A percentile compares a stretch with the other conserved stretches of the same genome.
Conservation (phyloP, 2,329 filamentous ascomycete species). For the Thermothelomyces thermophilus region DNA sequence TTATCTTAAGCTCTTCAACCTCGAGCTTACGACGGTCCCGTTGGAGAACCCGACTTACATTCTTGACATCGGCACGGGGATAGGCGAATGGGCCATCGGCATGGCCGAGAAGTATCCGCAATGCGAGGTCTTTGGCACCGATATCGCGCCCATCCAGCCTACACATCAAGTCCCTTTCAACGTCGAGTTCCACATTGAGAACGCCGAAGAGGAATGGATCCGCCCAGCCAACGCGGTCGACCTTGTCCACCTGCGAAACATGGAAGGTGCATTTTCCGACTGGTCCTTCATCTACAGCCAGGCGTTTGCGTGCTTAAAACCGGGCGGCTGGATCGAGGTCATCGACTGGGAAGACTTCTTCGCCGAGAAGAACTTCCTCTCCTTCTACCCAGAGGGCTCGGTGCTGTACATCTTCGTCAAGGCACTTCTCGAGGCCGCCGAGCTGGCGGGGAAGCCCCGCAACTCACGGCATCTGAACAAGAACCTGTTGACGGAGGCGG, state of each 20-base stretch:
- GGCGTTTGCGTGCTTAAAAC: slow-evolving; percentile 46
- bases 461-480: slow-evolving; percentile 42
- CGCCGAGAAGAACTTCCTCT: slow-evolving; percentile 32
- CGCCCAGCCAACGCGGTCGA: slow-evolving; percentile 46
- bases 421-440: slow-evolving; percentile 39
- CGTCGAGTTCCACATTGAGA: slow-evolving; percentile 54
- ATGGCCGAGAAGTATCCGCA: slow-evolving; percentile 48
- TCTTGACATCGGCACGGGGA: slow-evolving; percentile 54
- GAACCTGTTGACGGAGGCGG: slow-evolving; percentile 39
- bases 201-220: slow-evolving; percentile 53
- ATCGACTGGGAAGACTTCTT: slow-evolving; percentile 47
- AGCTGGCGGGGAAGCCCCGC: slow-evolving; percentile 39
- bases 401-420: slow-evolving; percentile 36
- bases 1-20: slow-evolving; percentile 28
- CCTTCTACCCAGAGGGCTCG: slow-evolving; percentile 39
- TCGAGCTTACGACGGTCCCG: slow-evolving; percentile 30
- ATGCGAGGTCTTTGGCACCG: slow-evolving; percentile 52
- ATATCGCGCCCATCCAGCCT: slow-evolving; percentile 54
- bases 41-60: slow-evolving; percentile 37
- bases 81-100: slow-evolving; percentile 46
- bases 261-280: slow-evolving; percentile 50
- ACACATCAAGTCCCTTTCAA: slow-evolving; percentile 48
- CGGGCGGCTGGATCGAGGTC: slow-evolving; percentile 52
- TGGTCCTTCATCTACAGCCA: slow-evolving; percentile 50
- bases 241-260: slow-evolving; percentile 49